Evolutionary conservation across 1,139 yeast genomes (phyloP).

Genomic region (Pichia sp.): DNA sequence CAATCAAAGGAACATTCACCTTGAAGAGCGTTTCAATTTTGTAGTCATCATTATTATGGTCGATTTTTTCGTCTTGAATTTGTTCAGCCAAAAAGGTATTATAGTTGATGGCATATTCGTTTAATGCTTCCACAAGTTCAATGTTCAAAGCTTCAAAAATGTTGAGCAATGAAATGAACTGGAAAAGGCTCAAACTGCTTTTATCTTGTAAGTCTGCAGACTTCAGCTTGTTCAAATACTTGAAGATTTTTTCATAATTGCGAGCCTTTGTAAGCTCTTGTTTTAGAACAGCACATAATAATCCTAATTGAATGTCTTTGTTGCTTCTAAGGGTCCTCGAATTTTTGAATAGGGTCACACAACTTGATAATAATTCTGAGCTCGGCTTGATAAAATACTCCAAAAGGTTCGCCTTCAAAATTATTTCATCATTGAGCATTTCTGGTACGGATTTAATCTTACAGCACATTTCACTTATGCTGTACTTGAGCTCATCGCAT

Average conservation of each 20-base stretch:
- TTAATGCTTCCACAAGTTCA: constrained; percentile 15
- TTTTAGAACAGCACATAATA: not conserved
- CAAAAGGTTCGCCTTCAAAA: constrained; percentile 15
- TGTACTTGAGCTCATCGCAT: not conserved
- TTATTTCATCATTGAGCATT: not conserved
- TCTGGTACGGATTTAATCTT: not conserved
- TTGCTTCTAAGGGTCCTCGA: not conserved
- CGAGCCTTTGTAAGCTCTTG: not conserved
- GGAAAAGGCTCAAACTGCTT: constrained; percentile 20
- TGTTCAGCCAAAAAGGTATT: not conserved
- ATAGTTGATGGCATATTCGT: constrained; percentile 1
- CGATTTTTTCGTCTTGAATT: not conserved
- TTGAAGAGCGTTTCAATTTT: constrained; percentile 17
- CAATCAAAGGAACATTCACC: constrained; percentile 25
- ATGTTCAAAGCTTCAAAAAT: constrained; percentile 20
- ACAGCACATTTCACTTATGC: not conserved
- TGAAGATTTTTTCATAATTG: not conserved
- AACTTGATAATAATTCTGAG: constrained; percentile 1
- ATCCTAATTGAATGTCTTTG: not conserved
- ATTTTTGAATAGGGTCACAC: not conserved
- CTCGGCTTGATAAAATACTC: constrained; percentile 23
- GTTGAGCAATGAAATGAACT: constrained; percentile 25
- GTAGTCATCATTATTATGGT: not conserved
- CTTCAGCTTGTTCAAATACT: not conserved
- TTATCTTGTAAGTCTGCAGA: not conserved